Evolutionary conservation across 768 basidiomycete species (phyloP), one percentile per base, ranked within the genome.

Genomic region (Strobilomyces echinocephalus): DNA sequence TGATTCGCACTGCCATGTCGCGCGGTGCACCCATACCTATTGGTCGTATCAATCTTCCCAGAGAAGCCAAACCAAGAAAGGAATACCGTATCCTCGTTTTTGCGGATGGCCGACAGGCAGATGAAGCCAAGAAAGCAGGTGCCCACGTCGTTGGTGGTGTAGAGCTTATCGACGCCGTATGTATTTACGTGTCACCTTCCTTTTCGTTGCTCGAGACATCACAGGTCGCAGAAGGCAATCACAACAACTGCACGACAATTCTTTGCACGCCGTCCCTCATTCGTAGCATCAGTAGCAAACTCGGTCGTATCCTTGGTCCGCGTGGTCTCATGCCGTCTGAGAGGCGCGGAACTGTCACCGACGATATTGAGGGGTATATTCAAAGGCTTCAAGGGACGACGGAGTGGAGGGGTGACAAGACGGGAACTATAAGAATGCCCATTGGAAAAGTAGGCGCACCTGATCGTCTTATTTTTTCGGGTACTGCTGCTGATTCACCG

Each of bases 311-410:
- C 70, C 74, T 89, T 72, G 84, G 95, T 61, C 95, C 93, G 39
- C 83, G 91, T 49, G 95, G 95, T 52, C 73, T 98, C 42, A 97
- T 99, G 95, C 97, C 97, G 11, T 88, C 90, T 8, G 91, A 88
- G 57, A 85, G 94, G 68, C 80, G 94, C 53, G 97, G 97, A 5
- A 95, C 95, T 1, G 95, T 98, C 18, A 91, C 91, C 2, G 89
- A 93, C 46, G 91, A 97, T 55, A 77, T 97, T 39, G 85, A 78
- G 14, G 84, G 83, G 12, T 95, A 88, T 58, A 84, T 99, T 52
- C 78, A 82, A 60, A 81, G 82, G 46, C 79, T 95, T 34, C 81
- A 83, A 52, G 91, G 90, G 12, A 85, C 86, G 5, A 83, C 86
- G 43, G 94, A 97, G 66, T 99, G 95, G 93, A 91, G 85, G 71